Conservation (phyloP, 805 yeast species). For the Schwanniomyces sp. region DNA sequence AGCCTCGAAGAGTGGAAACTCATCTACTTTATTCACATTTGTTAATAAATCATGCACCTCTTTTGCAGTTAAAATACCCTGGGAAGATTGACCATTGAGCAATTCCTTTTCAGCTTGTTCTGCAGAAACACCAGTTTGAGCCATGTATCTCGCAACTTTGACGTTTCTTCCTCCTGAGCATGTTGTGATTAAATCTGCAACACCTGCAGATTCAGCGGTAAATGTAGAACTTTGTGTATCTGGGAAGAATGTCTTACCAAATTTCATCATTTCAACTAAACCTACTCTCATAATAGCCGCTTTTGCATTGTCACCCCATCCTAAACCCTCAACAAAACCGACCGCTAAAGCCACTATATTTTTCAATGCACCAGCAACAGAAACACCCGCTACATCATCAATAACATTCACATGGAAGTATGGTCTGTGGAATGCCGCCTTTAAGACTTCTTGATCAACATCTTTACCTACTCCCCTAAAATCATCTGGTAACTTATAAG, state of each 20-base stretch:
- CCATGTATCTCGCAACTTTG: constrained; percentile 84
- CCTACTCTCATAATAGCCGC: constrained; percentile 98
- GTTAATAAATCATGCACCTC: constrained; percentile 87
- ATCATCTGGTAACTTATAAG: constrained; percentile 75
- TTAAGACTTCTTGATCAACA: constrained; percentile 69
- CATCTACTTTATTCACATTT: constrained; percentile 50
- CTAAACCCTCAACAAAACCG: constrained; percentile 95
- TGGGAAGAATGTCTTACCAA: constrained; percentile 26
- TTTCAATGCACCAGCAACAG: constrained; percentile 95
- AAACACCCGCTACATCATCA: constrained; percentile 92
- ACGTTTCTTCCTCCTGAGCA: constrained; percentile 98
- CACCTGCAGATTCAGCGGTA: constrained; percentile 94
- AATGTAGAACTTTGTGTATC: constrained; percentile 62
- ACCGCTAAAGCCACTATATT: constrained; percentile 95
- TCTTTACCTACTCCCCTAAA: constrained; percentile 67
- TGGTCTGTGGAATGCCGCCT: constrained; percentile 90
- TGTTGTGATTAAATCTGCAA: constrained; percentile 96
- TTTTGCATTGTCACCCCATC: constrained; percentile 99
- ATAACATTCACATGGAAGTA: constrained; percentile 96
- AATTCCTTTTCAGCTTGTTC: constrained; percentile 80
- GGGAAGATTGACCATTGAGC: constrained; percentile 94
- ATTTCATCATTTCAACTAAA: constrained; percentile 81
- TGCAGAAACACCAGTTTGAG: constrained; percentile 73
- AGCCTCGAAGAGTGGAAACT: constrained; percentile 79
- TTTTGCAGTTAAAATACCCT: constrained; percentile 86